Evolutionary conservation across 129 eudicot species (phyloP).

Genomic region (Lactuca saligna): DNA sequence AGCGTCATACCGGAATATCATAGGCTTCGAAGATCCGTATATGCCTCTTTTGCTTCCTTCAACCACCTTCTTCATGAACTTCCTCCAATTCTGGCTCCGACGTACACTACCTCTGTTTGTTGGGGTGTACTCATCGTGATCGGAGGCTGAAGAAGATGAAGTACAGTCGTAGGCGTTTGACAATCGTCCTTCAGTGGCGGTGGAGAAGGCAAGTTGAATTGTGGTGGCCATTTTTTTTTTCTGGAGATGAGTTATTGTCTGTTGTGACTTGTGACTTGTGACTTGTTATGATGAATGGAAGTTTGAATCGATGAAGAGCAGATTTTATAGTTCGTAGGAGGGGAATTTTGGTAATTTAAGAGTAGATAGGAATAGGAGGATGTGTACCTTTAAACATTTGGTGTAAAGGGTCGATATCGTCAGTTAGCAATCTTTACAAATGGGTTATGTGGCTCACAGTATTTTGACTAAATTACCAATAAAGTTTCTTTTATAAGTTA

Average conservation of each 20-base stretch:
- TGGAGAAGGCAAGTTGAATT: not conserved
- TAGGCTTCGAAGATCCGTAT: constrained; percentile 38
- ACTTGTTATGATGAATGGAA: not conserved
- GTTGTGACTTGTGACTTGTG: constrained; percentile 1
- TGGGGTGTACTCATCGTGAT: constrained; percentile 52
- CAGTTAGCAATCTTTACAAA: not conserved
- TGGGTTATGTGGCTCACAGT: not conserved
- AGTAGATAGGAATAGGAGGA: not conserved
- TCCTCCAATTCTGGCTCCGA: constrained; percentile 41
- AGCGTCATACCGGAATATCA: constrained; percentile 54
- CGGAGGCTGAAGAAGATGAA: constrained; percentile 33
- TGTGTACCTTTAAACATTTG: not conserved
- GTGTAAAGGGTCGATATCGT: constrained; percentile 2
- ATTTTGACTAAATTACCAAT: not conserved
- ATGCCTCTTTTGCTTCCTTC: constrained; percentile 53
- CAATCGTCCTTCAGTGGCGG: constrained; percentile 3
- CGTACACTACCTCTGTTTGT: not conserved
- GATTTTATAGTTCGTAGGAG: constrained; percentile 1
- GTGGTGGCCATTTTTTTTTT: constrained; percentile 3
- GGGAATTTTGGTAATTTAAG: not conserved
- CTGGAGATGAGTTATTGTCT: not conserved
- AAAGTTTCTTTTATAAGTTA: not conserved
- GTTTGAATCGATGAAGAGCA: not conserved
- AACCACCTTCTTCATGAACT: constrained; percentile 47
- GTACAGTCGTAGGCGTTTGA: constrained; percentile 27